phyloP scores from a whole-genome alignment of 208 protist genomes.

The Crithidia expoeki region DNA sequence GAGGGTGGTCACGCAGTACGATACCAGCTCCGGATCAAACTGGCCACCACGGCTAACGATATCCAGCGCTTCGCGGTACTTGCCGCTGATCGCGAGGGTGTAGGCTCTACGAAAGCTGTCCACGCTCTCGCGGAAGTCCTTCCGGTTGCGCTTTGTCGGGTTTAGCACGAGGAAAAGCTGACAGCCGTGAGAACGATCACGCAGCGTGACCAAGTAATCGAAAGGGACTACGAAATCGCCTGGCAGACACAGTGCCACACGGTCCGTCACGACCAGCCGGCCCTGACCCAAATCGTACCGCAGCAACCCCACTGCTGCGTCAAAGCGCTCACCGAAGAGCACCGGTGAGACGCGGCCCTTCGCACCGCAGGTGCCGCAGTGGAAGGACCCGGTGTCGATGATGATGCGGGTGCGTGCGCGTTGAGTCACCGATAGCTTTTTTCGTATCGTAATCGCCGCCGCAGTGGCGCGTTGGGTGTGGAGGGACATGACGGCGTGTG shows the following conservation, averaged over 20 bases:
- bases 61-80: conserved; percentile 27
- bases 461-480: conserved; percentile 61
- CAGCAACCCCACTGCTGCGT: conserved; percentile 30
- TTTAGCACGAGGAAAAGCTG: conserved; percentile 46
- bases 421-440: conserved; percentile 45
- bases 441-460: conserved; percentile 19
- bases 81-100: conserved; percentile 26
- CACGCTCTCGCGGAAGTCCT: conserved; percentile 20
- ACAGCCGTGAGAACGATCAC: conserved; percentile 23
- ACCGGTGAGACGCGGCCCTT: conserved; percentile 33
- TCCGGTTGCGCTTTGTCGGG: conserved; percentile 13
- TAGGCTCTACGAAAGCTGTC: conserved; percentile 28
- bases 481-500: conserved; percentile 53
- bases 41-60: conserved; percentile 15
- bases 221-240: conserved; percentile 29
- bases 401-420: conserved; percentile 41
- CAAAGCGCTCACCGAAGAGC: conserved; percentile 34
- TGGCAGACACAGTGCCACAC: conserved; percentile 35
- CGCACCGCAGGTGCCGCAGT: conserved; percentile 68
- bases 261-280: conserved; percentile 34
- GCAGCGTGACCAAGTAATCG: conserved; percentile 38
- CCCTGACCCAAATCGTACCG: conserved; percentile 17
- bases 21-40: conserved; percentile 30
- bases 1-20: conserved; percentile 10
- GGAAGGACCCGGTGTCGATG: conserved; percentile 69